A percentile compares a stretch with the other conserved stretches of the same genome.
phyloP scores from a whole-genome alignment of 805 yeast species.

The Pichia nakasei region DNA sequence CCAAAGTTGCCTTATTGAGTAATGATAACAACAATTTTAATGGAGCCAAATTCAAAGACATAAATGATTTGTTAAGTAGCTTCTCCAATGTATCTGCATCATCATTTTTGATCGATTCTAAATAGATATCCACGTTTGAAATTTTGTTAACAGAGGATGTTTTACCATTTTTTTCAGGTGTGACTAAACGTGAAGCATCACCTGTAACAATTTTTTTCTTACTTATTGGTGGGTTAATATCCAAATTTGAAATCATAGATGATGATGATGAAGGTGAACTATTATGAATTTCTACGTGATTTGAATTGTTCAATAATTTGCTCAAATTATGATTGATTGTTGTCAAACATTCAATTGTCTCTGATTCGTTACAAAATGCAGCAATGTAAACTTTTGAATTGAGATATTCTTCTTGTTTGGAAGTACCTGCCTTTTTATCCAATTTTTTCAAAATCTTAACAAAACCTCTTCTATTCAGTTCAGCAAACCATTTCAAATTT shows the following conservation, averaged over 20 bases:
- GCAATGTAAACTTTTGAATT: constrained; percentile 62
- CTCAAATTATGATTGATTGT: constrained; percentile 44
- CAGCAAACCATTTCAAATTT: constrained; percentile 90
- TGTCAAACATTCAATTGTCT: constrained; percentile 44
- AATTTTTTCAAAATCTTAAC: constrained; percentile 81
- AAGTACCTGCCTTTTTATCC: constrained; percentile 72
- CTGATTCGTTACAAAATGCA: constrained; percentile 68
- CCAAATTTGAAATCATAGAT: constrained; percentile 8
- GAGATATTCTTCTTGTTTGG: constrained; percentile 47
- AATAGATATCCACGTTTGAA: constrained; percentile 14
- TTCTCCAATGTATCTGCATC: constrained; percentile 31
- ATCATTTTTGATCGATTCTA: constrained; percentile 20
- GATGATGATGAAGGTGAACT: constrained; percentile 1
- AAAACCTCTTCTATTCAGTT: constrained; percentile 83
- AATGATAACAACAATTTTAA: constrained; percentile 49
- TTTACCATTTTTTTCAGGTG: neutral
- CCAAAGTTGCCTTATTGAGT: constrained; percentile 55
- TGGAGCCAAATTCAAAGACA: constrained; percentile 42
- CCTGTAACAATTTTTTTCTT: neutral
- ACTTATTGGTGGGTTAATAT: neutral
- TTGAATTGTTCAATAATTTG: constrained; percentile 28
- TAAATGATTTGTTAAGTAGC: constrained; percentile 35
- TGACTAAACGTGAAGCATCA: neutral
- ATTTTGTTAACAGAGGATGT: neutral
- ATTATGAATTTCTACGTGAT: neutral